Conservation (phyloP, 495 filamentous ascomycete species). For the Penicillium canescens region DNA sequence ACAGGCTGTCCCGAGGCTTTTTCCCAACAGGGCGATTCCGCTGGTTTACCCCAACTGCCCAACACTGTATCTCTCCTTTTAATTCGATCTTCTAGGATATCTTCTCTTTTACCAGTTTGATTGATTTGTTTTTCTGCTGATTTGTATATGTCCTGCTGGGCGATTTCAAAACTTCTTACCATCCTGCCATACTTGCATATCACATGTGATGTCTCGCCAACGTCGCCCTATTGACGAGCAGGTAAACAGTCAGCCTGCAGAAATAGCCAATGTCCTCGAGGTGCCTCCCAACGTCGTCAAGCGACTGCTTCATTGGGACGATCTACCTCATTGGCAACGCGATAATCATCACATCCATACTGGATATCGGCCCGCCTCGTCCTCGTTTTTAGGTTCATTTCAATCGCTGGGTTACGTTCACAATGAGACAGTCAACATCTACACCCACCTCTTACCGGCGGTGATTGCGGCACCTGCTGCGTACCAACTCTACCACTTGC, state of each 20-base stretch:
- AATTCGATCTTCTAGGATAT: conserved; percentile 2
- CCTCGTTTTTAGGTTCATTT: conserved; percentile 63
- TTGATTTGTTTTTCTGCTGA: conserved; percentile 11
- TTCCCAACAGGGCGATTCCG: conserved; percentile 17
- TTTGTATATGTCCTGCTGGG: conserved; percentile 14
- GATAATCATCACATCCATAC: conserved; percentile 76
- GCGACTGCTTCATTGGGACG: conserved; percentile 58
- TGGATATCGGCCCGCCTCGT: conserved; percentile 70
- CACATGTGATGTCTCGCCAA: conserved; percentile 38
- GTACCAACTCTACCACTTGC: conserved; percentile 43
- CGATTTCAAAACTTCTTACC: conserved; percentile 11
- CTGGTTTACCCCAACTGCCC: conserved; percentile 26
- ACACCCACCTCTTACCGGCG: conserved; percentile 70
- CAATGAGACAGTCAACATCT: conserved; percentile 96
- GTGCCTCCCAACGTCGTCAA: conserved; percentile 32
- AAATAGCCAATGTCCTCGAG: conserved; percentile 24
- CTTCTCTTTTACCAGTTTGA: not conserved
- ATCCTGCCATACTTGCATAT: conserved; percentile 20
- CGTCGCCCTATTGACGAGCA: conserved; percentile 32
- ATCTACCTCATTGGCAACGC: conserved; percentile 67
- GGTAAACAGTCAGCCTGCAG: conserved; percentile 16
- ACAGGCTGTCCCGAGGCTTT: conserved; percentile 18
- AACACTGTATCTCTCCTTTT: conserved; percentile 16
- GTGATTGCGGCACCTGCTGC: conserved; percentile 40
- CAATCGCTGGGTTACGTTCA: conserved; percentile 73